Evolutionary conservation across 805 yeast species (phyloP).

Genomic region (Wickerhamomyces alni): DNA sequence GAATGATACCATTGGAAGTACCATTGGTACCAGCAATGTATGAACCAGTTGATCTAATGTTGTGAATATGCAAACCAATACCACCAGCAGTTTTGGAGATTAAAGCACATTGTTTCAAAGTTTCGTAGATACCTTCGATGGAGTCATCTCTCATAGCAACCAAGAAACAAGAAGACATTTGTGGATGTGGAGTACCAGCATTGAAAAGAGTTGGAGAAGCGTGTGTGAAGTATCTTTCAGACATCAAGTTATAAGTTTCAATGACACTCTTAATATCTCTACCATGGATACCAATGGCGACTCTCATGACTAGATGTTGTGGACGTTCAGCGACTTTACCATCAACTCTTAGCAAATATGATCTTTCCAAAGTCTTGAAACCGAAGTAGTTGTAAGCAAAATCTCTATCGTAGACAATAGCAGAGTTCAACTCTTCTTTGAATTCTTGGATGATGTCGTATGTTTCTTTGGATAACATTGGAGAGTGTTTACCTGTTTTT

Average conservation of each 20-base stretch:
- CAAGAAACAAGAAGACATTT: conserved; percentile 87
- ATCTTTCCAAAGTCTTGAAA: conserved; percentile 80
- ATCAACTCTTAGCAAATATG: conserved; percentile 66
- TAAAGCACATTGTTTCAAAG: conserved; percentile 81
- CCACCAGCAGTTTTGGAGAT: conserved; percentile 97
- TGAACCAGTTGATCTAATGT: conserved; percentile 85
- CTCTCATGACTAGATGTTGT: conserved; percentile 86
- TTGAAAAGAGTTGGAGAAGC: conserved; percentile 97
- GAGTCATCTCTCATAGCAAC: conserved; percentile 91
- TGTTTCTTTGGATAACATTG: conserved; percentile 60
- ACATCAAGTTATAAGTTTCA: conserved; percentile 88
- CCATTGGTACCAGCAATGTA: conserved; percentile 92
- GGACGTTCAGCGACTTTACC: conserved; percentile 81
- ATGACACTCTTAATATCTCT: conserved; percentile 55
- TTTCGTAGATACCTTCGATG: conserved; percentile 89
- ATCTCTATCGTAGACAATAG: conserved; percentile 76
- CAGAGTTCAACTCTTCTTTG: conserved; percentile 61
- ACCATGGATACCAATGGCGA: conserved; percentile 86
- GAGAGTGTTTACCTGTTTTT: conserved; percentile 54
- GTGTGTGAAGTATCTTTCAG: conserved; percentile 80
- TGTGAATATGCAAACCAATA: conserved; percentile 83
- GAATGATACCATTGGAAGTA: conserved; percentile 85
- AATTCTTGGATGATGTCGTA: conserved; percentile 56
- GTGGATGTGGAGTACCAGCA: conserved; percentile 83
- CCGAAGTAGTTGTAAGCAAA: conserved; percentile 79